Conservation (phyloP, 129 eudicot species). For the Centaurea solstitialis region DNA sequence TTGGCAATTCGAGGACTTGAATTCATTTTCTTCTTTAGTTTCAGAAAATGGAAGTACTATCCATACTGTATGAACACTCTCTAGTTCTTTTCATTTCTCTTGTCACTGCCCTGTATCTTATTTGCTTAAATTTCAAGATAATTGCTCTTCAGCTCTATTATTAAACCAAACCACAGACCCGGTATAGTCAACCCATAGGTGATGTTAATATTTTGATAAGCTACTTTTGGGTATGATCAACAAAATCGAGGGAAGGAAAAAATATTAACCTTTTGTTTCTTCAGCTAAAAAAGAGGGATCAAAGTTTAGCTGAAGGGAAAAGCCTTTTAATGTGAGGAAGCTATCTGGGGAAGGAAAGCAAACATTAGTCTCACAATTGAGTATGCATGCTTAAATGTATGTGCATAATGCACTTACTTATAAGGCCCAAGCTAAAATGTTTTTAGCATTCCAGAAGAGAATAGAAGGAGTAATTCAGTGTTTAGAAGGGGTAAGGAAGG, state of each 20-base stretch:
- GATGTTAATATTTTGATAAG: too few species aligned
- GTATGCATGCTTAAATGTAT: too few species aligned
- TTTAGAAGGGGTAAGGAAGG: too few species aligned
- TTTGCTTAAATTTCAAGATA: not conserved
- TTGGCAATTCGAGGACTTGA: constrained; percentile 54
- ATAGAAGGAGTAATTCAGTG: too few species aligned
- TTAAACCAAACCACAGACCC: not conserved
- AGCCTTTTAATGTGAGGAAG: not conserved
- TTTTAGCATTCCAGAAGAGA: too few species aligned
- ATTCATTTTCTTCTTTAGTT: constrained; percentile 42
- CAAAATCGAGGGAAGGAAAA: not conserved
- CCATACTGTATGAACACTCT: constrained; percentile 49
- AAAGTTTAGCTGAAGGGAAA: not conserved
- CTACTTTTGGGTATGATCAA: not conserved
- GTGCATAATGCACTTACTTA: too few species aligned
- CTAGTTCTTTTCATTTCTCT: constrained; percentile 6
- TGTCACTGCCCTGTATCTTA: not conserved
- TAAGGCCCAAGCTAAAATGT: too few species aligned
- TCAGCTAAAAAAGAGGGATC: not conserved
- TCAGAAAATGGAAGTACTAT: constrained; percentile 33
- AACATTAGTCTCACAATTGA: too few species aligned
- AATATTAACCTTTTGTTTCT: not conserved
- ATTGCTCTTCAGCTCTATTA: not conserved
- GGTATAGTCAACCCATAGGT: too few species aligned
- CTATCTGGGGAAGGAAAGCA: too few species aligned